Evolutionary conservation across 306 rosid species (phyloP), one percentile per base, ranked within the genome.

Genomic region (Glycine latifolia): DNA sequence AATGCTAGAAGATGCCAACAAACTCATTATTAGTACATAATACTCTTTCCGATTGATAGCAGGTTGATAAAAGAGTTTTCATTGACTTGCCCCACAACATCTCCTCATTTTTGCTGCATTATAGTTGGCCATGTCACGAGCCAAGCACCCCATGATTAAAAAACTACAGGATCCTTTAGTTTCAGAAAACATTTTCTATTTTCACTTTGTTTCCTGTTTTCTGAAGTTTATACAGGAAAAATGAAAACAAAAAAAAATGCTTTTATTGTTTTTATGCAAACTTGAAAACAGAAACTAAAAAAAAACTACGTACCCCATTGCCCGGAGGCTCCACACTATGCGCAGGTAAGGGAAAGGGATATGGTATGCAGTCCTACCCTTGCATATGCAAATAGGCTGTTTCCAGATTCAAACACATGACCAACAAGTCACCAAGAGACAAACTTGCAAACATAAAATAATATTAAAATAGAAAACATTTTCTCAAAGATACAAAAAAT

Each of bases 1-100:
- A 78, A 94, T 92, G 71, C 98, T 94, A 54, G 10, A 76, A 49
- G 61, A 75, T 43, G 20, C 60, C 54, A 56, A 41, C 4, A 76
- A 56, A 4, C 48, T 33, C 55, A 71, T 37, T 2, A 73, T 81
- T 71, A 85, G 68, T 17, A 61, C 52, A 70, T 33, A 33, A 71
- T 17, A 33, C 41, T 20, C 70, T 35, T 71, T 41, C 11, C 33
- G 11, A 11, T 5, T 31, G n/a, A 60, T 60, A 61, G 15, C 67
- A 33, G 43, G 41, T 61, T 61, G 5, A 61, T 10, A 5, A 61
- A 5, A 61, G 35, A 35, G 10, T 65, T 65, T 37, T 33, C 71
- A 73, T 37, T 48, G 44, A 44, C 56, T 66, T 66, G 71, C 46
- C 77, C 39, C 39, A 35, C 76, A 16, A 56, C 17, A 48, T 58